phyloP scores from a whole-genome alignment of 129 eudicot species.

The Helianthus annuus region HanXRQr2.0-SUNRISE NC_035437.2:167033538-167034037 shows the following conservation, averaged over 20 bases:
- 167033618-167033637: conserved; percentile 75
- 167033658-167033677: conserved; percentile 93
- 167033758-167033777: conserved; percentile 92
- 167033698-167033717: conserved; percentile 89
- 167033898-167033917: too few relatives aligned
- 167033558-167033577: neutral
- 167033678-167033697: conserved; percentile 98
- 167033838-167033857: neutral
- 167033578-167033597: neutral
- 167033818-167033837: neutral
- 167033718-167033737: conserved; percentile 81
- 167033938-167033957: too few relatives aligned
- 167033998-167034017: too few relatives aligned
- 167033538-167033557: neutral
- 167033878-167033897: neutral
- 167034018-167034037: too few relatives aligned
- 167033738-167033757: conserved; percentile 96
- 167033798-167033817: neutral
- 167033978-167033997: too few relatives aligned
- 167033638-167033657: conserved; percentile 89
- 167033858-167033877: neutral
- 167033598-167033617: neutral
- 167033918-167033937: too few relatives aligned
- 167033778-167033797: neutral
- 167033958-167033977: too few relatives aligned